These are phyloP conservation scores for Arthrobotrys conoides DNA, from an alignment of 2,329 filamentous ascomycete species.

Conservation along the genomic window DNA sequence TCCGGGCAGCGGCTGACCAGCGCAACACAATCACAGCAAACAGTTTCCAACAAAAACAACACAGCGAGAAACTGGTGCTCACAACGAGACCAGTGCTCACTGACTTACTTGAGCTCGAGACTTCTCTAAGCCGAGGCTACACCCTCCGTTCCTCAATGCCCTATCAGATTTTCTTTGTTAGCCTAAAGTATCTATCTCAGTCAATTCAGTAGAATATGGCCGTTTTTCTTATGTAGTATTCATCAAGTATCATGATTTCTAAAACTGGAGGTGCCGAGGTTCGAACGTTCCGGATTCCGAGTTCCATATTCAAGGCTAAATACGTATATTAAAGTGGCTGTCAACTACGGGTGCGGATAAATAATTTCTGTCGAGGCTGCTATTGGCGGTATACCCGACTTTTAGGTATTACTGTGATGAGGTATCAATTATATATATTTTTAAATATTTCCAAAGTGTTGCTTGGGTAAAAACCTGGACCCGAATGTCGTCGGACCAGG, in stretches of 20 bases:
- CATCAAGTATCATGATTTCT: too few species aligned
- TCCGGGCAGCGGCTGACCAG: background rate
- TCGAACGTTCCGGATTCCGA: background rate
- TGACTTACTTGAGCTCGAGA: too few species aligned
- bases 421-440: background rate
- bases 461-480: background rate
- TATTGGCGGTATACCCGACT: background rate
- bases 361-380: background rate
- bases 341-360: background rate
- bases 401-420: background rate
- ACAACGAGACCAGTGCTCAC: too few species aligned
- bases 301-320: background rate
- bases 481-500: too few species aligned
- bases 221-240: too few species aligned
- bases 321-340: background rate
- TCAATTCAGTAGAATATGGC: too few species aligned
- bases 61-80: background rate
- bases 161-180: too few species aligned
- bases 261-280: too few species aligned
- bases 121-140: too few species aligned
- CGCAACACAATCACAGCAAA: background rate
- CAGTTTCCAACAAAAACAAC: conserved; percentile 26
- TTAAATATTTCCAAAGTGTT: background rate
- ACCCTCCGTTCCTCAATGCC: too few species aligned
- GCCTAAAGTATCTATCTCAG: too few species aligned